Evolutionary conservation across 2,329 filamentous ascomycete species (phyloP).

Genomic region (Ophiocordyceps polyrhachis-furcata): DNA sequence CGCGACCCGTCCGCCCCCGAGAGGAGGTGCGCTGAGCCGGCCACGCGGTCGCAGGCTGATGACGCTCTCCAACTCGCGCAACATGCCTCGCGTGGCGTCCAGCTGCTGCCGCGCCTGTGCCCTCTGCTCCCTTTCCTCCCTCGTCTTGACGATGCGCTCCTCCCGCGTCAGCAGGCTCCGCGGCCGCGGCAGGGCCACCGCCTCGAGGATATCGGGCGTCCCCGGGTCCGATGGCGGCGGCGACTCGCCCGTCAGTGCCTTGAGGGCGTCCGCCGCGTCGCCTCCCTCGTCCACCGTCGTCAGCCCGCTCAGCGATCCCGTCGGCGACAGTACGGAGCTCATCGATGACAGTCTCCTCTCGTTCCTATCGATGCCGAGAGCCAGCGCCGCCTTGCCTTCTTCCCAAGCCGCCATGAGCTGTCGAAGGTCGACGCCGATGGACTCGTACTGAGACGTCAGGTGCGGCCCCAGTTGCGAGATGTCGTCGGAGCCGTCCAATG

Average conservation of each 20-base stretch:
- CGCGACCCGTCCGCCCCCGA: constrained; percentile 16
- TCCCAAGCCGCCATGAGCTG: constrained; percentile 73
- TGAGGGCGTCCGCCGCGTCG: constrained; percentile 42
- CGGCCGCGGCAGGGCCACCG: constrained; percentile 55
- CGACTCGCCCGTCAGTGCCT: constrained; percentile 57
- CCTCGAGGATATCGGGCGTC: constrained; percentile 74
- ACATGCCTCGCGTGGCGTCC: constrained; percentile 75
- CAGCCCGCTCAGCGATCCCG: constrained; percentile 47
- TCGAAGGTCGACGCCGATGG: constrained; percentile 74
- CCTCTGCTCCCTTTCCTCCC: constrained; percentile 65
- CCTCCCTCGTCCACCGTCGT: constrained; percentile 38
- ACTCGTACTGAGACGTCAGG: constrained; percentile 81
- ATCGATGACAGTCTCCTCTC: constrained; percentile 50
- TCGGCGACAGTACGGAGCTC: constrained; percentile 38
- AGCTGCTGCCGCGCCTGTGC: constrained; percentile 52
- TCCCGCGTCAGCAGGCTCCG: constrained; percentile 60
- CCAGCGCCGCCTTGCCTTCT: constrained; percentile 64
- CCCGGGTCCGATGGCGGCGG: constrained; percentile 41
- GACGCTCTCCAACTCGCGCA: constrained; percentile 80
- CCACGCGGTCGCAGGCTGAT: constrained; percentile 38
- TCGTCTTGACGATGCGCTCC: constrained; percentile 73
- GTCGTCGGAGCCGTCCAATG: constrained; percentile 53
- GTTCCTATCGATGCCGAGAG: constrained; percentile 65
- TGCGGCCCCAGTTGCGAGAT: constrained; percentile 59
- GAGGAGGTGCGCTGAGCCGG: constrained; percentile 16